Base-by-base conservation (phyloP, 306 rosid genomes). In the Quercus bicolor region DNA sequence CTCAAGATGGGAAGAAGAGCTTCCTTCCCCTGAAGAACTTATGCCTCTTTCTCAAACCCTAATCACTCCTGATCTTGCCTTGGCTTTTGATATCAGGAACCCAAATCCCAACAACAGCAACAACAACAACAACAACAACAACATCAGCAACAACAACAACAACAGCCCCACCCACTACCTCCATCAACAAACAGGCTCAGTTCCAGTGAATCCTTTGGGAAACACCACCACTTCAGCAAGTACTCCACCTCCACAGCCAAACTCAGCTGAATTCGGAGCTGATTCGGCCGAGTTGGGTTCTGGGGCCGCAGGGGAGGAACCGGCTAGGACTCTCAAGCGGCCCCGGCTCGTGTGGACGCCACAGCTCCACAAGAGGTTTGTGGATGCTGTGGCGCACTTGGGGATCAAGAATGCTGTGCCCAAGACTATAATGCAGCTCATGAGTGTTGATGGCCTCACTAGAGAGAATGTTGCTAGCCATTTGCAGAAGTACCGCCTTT, bases 341-440 rank as follows among this genome's bases (percentile, higher is more conserved):
- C 98, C 98, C 0, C 91, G 98, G 20, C 94, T 95, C 0, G 98
- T 95, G 16, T 95, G 98, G 98, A 95, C 98, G 24, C 98, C 98
- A 0, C 98, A 95, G 77, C 98, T 95, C 76, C 98, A 95, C 82
- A 95, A 92, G 85, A 89, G 98, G 40, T 95, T 95, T 53, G 98
- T 95, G 0, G 98, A 95, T 45, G 98, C 98, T 4, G 98, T 95
- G 19, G 98, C 97, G 2, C 98, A 95, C 80, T 84, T 95, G 75
- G 98, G 98, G 45, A 92, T 92, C 34, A 92, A 94, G 83, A 95
- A 92, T 80, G 98, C 98, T 6, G 98, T 95, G 3, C 98, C 98
- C 57, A 95, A 95, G 87, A 95, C 97, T 57, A 95, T 95, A 91
- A 95, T 95, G 98, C 98, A 95, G 98, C 94, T 95, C 29, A 95